Conservation (phyloP, 192 early-diverging fungal species). For the Chytriomyces hyalinus region DNA sequence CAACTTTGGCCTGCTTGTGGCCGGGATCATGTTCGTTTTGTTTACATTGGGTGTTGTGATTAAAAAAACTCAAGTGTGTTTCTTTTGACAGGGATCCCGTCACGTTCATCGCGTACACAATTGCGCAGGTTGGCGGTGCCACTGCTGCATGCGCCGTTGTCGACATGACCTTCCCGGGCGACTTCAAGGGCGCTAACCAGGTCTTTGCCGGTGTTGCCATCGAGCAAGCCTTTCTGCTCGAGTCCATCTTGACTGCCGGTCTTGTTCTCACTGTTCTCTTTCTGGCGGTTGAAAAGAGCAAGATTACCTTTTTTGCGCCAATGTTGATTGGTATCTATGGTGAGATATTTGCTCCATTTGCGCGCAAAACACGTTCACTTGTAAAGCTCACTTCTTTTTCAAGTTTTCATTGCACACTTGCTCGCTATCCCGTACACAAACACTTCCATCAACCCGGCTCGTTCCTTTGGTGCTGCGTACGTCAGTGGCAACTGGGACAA, state of each 20-base stretch:
- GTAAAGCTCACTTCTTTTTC: too few relatives aligned
- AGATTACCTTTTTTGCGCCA: constrained; percentile 46
- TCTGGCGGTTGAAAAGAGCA: constrained; percentile 51
- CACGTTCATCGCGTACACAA: constrained; percentile 53
- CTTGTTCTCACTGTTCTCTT: constrained; percentile 47
- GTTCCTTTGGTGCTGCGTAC: constrained; percentile 62
- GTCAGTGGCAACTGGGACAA: constrained; percentile 48
- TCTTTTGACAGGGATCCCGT: neutral
- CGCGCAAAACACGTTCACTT: neutral
- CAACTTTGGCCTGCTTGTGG: constrained; percentile 52
- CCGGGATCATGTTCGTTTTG: constrained; percentile 35
- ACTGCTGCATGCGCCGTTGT: constrained; percentile 51
- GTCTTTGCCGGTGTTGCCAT: constrained; percentile 15
- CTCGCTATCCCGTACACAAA: constrained; percentile 49
- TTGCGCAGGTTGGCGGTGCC: constrained; percentile 64
- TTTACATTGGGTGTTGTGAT: constrained; percentile 33
- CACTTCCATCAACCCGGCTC: constrained; percentile 69
- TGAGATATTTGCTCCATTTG: neutral
- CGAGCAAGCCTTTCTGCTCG: constrained; percentile 43
- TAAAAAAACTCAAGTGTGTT: neutral
- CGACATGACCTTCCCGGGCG: constrained; percentile 40
- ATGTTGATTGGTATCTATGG: constrained; percentile 44
- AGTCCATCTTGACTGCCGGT: constrained; percentile 49
- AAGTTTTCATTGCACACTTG: constrained; percentile 50
- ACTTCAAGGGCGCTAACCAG: constrained; percentile 37